These are phyloP conservation scores for Bipolaris victoriae DNA, from an alignment of 2,329 filamentous ascomycete species.

Conservation along the genomic window DNA sequence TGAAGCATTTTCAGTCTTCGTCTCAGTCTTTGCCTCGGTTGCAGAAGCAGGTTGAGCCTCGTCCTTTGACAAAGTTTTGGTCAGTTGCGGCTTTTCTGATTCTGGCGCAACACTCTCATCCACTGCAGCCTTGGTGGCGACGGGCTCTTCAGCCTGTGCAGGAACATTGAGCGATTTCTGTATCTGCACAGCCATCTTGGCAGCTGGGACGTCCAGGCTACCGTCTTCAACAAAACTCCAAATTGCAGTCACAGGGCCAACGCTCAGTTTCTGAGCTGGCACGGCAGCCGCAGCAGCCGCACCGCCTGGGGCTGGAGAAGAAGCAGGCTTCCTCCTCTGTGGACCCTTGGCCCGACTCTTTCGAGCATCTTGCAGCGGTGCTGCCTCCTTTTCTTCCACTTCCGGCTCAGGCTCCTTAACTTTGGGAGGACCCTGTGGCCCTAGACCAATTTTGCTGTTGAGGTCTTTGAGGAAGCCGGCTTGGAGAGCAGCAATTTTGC, in stretches of 20 bases:
- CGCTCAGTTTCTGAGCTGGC: constrained; percentile 30
- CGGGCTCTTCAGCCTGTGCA: constrained; percentile 11
- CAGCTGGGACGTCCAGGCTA: constrained; percentile 41
- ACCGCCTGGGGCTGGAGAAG: constrained; percentile 67
- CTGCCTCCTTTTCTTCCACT: constrained; percentile 66
- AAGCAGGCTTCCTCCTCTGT: constrained; percentile 71
- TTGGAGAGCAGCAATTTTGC: constrained; percentile 90
- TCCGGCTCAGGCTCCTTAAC: constrained; percentile 71
- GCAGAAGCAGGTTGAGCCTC: constrained; percentile 8
- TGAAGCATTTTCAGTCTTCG: not conserved
- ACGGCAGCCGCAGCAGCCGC: constrained; percentile 46
- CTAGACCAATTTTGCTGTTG: constrained; percentile 85
- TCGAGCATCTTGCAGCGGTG: constrained; percentile 83
- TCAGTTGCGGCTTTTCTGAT: constrained; percentile 13
- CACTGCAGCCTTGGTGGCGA: constrained; percentile 7
- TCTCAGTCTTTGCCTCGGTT: constrained; percentile 1
- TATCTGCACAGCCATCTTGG: constrained; percentile 37
- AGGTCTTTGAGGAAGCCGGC: constrained; percentile 92
- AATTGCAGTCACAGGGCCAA: constrained; percentile 40
- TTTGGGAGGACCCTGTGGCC: constrained; percentile 77
- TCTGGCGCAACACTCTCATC: constrained; percentile 15
- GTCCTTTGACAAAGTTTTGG: constrained; percentile 14
- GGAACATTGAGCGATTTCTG: constrained; percentile 25
- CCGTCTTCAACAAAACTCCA: constrained; percentile 47
- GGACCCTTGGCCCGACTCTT: constrained; percentile 91